Conservation (phyloP, 768 basidiomycete genomes). For the Lactifluus volemus region DNA sequence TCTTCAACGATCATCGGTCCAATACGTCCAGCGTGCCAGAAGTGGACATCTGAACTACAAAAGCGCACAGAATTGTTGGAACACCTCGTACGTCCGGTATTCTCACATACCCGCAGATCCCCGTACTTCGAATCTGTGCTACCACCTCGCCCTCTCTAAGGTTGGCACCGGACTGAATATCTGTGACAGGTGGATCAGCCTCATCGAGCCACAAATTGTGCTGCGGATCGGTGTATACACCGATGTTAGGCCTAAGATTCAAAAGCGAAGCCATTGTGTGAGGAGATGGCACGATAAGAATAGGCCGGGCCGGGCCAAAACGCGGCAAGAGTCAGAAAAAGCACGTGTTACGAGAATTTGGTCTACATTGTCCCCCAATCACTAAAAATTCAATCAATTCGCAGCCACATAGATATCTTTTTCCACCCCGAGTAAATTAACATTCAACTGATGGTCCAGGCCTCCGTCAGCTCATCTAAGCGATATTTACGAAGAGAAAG, state of each 20-base stretch:
- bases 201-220: slow-evolving; percentile 22
- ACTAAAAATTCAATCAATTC: neutral
- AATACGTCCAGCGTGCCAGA: slow-evolving; percentile 62
- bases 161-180: slow-evolving; percentile 7
- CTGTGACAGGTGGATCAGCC: slow-evolving; percentile 23
- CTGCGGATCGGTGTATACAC: slow-evolving; percentile 19
- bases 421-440: slow-evolving; percentile 25
- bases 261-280: neutral
- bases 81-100: neutral
- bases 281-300: neutral
- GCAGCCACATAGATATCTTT: slow-evolving; percentile 10
- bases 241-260: slow-evolving; percentile 18
- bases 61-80: neutral
- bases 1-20: slow-evolving; percentile 65
- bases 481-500: neutral
- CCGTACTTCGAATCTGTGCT: slow-evolving; percentile 57
- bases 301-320: neutral
- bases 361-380: too few species aligned
- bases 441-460: neutral
- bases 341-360: neutral
- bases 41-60: slow-evolving; percentile 59
- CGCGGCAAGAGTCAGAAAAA: neutral
- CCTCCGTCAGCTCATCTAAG: neutral
- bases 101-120: slow-evolving; percentile 53
- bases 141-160: slow-evolving; percentile 45